Evolutionary conservation across 768 basidiomycete genomes (phyloP), one percentile per base, ranked within the genome.

Genomic region (Boletus edulis): DNA sequence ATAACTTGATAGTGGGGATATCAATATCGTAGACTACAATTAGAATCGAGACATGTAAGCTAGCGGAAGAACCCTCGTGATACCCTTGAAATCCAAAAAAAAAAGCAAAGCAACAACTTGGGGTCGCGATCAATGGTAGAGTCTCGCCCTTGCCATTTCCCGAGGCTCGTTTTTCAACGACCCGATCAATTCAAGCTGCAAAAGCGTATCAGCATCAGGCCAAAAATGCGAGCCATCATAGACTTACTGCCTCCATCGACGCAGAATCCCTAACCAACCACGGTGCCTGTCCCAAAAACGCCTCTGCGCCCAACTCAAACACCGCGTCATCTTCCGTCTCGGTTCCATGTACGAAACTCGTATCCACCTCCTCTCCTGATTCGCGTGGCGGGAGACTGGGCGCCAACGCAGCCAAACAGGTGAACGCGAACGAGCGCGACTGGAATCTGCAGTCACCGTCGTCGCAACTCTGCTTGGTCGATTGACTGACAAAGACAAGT

Each of bases 351-450:
- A 1, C 3, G 4, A 3, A 10, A 0, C 3, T 15, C 18, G 18
- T 37, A n/a, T 17, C 29, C 17, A 27, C 15, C 32, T 7, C 34
- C 3, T 52, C 4, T 0, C 4, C 27, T 10, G 7, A 4, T 15
- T 32, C 7, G 2, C 35, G 37, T 14, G 54, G 56, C 11, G 56
- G 62, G 4, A 64, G 14, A 0, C 5, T 38, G 2, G 54, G 50
- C 3, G 56, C 20, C 44, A 57, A 42, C 3, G 62, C 55, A 5
- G 42, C 43, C 45, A 63, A 11, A 12, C 53, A 57, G 9, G 46
- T 61, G 8, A 61, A 64, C 11, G 50, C 49, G n/a, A 64, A 61
- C 31, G 53, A 41, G 20, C 49, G 55, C 8, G 62, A 57, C 42
- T 61, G 55, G 38, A 41, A 64, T n/a, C 24, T 43, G 15, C 58